phyloP scores from a whole-genome alignment of 768 basidiomycete species.

The Boletales sp. region DNA sequence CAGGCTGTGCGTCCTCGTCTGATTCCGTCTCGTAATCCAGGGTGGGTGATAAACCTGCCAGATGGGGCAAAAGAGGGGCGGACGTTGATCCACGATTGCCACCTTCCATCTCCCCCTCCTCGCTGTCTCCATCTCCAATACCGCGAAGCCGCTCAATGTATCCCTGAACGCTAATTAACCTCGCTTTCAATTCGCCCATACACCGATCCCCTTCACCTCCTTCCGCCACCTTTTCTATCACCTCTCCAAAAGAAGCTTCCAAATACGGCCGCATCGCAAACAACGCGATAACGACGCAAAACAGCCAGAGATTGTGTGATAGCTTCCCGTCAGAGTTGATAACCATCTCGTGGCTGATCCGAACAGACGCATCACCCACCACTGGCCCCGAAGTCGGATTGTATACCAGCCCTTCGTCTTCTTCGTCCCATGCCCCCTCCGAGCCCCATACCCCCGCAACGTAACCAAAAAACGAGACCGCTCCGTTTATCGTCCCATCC shows the following conservation, averaged over 20 bases:
- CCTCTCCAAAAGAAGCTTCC: conserved; percentile 10
- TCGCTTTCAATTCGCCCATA: conserved; percentile 21
- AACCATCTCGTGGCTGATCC: conserved; percentile 25
- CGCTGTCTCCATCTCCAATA: conserved; percentile 12
- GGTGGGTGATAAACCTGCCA: conserved; percentile 5
- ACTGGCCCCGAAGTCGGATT: conserved; percentile 16
- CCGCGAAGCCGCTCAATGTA: conserved; percentile 17
- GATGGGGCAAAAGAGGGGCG: conserved; percentile 21
- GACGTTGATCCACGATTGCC: conserved; percentile 21
- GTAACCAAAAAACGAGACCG: conserved; percentile 18
- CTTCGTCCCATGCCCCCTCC: conserved; percentile 26
- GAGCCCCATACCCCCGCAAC: conserved; percentile 19
- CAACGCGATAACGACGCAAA: conserved; percentile 33
- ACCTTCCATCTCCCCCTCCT: conserved; percentile 15
- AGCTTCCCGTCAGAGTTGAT: conserved; percentile 51
- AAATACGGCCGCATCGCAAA: conserved; percentile 13
- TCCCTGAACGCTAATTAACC: conserved; percentile 24
- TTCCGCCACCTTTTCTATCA: conserved; percentile 11
- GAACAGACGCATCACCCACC: conserved; percentile 10
- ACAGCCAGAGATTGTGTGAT: conserved; percentile 49
- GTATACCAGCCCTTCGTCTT: conserved; percentile 22
- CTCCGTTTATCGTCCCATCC: conserved; percentile 3
- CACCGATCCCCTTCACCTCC: conserved; percentile 10
- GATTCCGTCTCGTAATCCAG: conserved; percentile 19
- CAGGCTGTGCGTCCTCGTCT: conserved; percentile 12